phyloP scores from a whole-genome alignment of 306 rosid genomes.

The Quercus parvula region DNA sequence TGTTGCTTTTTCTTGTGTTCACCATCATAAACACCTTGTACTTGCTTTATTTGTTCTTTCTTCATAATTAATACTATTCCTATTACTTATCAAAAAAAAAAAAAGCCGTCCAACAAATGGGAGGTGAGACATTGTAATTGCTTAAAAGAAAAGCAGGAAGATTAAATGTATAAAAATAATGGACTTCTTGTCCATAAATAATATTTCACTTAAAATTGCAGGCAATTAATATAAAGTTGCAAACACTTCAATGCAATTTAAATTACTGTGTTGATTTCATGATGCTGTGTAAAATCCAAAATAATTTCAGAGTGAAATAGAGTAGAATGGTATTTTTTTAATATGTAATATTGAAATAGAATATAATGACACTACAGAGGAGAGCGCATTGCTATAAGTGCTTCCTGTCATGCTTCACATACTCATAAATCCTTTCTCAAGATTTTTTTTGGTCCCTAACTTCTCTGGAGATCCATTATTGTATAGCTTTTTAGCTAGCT shows the following conservation, averaged over 20 bases:
- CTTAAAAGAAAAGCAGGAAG: not conserved
- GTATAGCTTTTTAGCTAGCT: not conserved
- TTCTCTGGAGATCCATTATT: not conserved
- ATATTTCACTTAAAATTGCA: not conserved
- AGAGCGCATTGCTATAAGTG: not conserved
- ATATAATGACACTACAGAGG: not conserved
- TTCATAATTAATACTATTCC: no score
- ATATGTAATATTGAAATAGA: no score
- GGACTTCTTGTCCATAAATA: not conserved
- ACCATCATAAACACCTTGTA: no score
- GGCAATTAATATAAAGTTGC: not conserved
- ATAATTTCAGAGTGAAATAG: not conserved
- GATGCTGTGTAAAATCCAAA: not conserved
- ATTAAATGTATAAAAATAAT: not conserved
- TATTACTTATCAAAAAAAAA: no score
- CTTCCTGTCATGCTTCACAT: not conserved
- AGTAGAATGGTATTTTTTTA: no score
- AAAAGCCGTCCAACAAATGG: not conserved
- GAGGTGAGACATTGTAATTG: not conserved
- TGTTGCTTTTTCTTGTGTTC: not conserved
- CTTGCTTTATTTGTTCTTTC: no score
- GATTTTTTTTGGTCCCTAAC: not conserved
- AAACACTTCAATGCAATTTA: not conserved
- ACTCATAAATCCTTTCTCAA: not conserved
- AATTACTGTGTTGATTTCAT: not conserved